Percentiles rank a stretch among this genome's conserved stretches.
Conservation (phyloP, 371 early-diverging fungal genomes). For the Dichotomocladium elegans region DNA sequence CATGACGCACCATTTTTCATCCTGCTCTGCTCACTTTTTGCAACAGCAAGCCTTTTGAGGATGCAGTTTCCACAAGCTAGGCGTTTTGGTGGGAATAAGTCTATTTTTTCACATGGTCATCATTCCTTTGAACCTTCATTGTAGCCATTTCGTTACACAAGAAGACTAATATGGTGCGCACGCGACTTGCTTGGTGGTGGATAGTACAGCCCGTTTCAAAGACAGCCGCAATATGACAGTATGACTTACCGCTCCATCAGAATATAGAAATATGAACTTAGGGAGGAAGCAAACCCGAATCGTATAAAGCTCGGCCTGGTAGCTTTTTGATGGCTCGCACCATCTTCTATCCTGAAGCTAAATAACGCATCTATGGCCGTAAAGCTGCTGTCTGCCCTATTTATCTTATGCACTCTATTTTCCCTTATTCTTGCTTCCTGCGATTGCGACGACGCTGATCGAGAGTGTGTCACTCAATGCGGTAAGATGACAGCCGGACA, state of each 20-base stretch:
- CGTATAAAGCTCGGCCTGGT: neutral
- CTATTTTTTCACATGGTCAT: neutral
- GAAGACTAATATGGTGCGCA: too few relatives aligned
- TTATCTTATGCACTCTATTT: neutral
- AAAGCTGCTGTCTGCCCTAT: neutral
- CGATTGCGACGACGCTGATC: constrained; percentile 4
- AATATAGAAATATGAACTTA: neutral
- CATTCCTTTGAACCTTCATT: neutral
- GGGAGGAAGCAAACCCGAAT: neutral
- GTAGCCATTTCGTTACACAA: neutral
- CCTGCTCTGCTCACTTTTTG: too few relatives aligned
- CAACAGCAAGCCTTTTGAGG: too few relatives aligned
- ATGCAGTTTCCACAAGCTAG: too few relatives aligned
- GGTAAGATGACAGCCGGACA: neutral
- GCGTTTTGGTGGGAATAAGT: neutral
- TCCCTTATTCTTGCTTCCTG: neutral
- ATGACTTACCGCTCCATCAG: neutral
- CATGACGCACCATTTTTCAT: neutral
- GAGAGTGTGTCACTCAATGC: constrained; percentile 3
- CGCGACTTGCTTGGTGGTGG: neutral
- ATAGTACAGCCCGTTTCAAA: neutral
- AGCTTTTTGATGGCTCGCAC: neutral
- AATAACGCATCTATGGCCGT: neutral
- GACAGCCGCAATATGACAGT: neutral
- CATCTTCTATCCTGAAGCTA: neutral